Conservation (phyloP, 495 filamentous ascomycete species). For the Articulospora tetracladia region DNA sequence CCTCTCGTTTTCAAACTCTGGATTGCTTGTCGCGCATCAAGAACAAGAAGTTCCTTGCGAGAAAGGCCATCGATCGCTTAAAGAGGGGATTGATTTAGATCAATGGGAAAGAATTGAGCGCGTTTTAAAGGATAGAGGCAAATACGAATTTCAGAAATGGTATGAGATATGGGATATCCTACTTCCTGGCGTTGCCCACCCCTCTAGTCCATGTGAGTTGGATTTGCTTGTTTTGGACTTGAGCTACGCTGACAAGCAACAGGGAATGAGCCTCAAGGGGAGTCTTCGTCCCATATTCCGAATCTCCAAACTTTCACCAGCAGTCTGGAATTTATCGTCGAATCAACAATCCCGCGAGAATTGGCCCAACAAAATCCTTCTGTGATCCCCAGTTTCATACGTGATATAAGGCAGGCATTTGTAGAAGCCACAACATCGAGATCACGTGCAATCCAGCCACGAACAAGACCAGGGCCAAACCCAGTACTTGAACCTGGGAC, state of each 20-base stretch:
- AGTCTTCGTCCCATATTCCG: no score
- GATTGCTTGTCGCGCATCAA: not conserved
- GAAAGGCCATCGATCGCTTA: not conserved
- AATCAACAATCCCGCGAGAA: no score
- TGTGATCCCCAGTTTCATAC: no score
- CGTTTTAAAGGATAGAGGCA: not conserved
- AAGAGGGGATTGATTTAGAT: not conserved
- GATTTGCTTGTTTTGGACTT: not conserved
- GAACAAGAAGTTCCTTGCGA: not conserved
- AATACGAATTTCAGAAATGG: slow-evolving; percentile 7
- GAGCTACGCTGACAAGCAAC: not conserved
- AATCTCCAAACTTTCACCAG: no score
- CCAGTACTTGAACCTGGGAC: no score
- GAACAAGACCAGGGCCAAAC: no score
- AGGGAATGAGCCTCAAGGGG: not conserved
- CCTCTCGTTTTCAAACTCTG: not conserved
- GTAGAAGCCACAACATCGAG: no score
- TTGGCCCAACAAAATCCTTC: no score
- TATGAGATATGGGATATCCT: slow-evolving; percentile 7
- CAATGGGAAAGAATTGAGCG: not conserved
- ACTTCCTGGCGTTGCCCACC: not conserved
- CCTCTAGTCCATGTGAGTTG: not conserved
- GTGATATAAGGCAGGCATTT: no score
- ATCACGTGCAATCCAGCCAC: no score
- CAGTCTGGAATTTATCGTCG: no score